Evolutionary conservation across 2,329 filamentous ascomycete genomes (phyloP), one percentile per base, ranked within the genome.

Genomic region (Fusarium compactum): DNA sequence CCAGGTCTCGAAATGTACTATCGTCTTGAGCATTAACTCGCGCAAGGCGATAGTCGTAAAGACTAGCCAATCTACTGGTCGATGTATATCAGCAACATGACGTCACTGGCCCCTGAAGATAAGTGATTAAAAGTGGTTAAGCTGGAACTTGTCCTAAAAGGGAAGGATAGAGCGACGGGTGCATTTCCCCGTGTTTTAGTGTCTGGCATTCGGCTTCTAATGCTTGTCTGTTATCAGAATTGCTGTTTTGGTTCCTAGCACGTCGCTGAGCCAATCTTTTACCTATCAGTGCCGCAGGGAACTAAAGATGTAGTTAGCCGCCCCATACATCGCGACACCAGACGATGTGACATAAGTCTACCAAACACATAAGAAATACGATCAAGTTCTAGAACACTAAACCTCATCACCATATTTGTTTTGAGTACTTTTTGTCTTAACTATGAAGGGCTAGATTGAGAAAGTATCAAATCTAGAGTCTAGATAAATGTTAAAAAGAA

Each of bases 181-280:
- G 6, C 22, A 24, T 3, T 59, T 59, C 48, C 48, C 56, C 48
- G 56, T 27, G 8, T 54, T 53, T 47, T 57, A 57, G 44, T 32
- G 32, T 50, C 32, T 50, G 6, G 16, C 11, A 11, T 30, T 2
- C 8, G 16, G n/a, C 29, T n/a, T 29, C 30, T 14, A 34, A 18
- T 5, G 11, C 25, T 48, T 24, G 15, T 6, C 25, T 56, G 15
- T 16, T 11, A 40, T 29, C 43, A 22, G 11, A 15, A 38, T 56
- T 47, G 53, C 30, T 3, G 24, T 46, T 48, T 6, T 27, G 22
- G 41, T 32, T 16, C 10, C 20, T 18, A 34, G 29, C 9, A 55
- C 12, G 18, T 22, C 10, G 27, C 27, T 29, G 27, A 5, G 10
- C 10, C 12, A 29, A 29, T 29, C 27, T 10, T 11, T 29, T 29